Base-by-base conservation (phyloP, 257 asterid species). In the Echites panduratus region DNA sequence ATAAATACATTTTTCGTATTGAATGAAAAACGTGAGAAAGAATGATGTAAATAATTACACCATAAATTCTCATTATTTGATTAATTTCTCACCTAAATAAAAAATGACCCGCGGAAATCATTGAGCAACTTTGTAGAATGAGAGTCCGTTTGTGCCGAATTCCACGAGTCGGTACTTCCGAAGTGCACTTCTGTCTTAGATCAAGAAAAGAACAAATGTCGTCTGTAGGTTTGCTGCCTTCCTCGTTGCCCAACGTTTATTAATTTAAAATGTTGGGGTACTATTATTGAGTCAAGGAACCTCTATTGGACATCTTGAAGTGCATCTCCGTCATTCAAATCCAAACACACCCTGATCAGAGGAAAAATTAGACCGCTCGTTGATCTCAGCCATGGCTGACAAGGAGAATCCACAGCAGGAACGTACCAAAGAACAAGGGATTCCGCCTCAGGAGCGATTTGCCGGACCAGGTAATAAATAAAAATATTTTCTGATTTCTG, bases 401-500 rank as follows among this genome's bases (percentile, higher is more conserved):
- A 65, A 76, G 57, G 76, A 49, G 59, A 45, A 48, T 44, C 40
- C 62, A 9, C 57, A n/a, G 1, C 35, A 75, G 68, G 78, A 49
- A 41, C 26, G 12, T 17, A 12, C 78, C 29, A n/a, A 38, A 66
- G 72, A 53, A 35, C 45, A 32, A 4, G 43, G 22, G 13, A 19
- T 54, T 35, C 64, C 24, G 14, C 63, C 69, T 57, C 73, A 17
- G 49, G 59, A 41, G 29, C 72, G 43, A 43, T 64, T 53, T 8
- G 43, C 76, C 62, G 43, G 71, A 27, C 73, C 75, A 70, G 80
- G 80, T 71, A 63, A 19, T 56, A 19, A 19, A 38, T 32, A 3
- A 3, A 32, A 1, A 32, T 1, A 32, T 38, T 64, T 41, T 38
- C 69, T 64, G 16, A 64, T 64, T 38, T 35, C 68, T 63, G n/a